A percentile compares a stretch with the other conserved stretches of the same genome.
Evolutionary conservation across 129 eudicot species (phyloP).

Genomic region (Flaveria linearis): DNA sequence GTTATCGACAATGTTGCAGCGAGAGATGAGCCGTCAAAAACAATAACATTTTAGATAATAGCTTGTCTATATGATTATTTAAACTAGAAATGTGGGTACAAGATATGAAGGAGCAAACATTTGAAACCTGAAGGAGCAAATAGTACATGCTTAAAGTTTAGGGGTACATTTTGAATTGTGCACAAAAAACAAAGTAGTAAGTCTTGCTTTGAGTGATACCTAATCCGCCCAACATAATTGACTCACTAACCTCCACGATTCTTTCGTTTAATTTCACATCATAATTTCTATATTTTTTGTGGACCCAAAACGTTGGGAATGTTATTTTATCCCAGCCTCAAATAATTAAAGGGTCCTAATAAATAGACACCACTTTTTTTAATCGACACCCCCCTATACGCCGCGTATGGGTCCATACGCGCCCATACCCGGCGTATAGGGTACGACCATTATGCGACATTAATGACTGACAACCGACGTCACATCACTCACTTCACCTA

Average conservation of each 20-base stretch:
- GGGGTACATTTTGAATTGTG: not conserved
- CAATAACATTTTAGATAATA: not conserved
- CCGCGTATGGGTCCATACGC: too few relatives aligned
- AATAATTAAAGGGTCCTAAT: conserved; percentile 5
- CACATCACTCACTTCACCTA: too few relatives aligned
- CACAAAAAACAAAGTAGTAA: not conserved
- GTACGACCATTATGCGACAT: too few relatives aligned
- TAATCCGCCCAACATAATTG: conserved; percentile 20
- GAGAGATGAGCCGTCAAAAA: not conserved
- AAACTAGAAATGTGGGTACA: not conserved
- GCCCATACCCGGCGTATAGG: too few relatives aligned
- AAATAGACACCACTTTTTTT: too few relatives aligned
- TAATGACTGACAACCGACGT: too few relatives aligned
- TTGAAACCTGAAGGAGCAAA: not conserved
- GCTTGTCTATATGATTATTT: not conserved
- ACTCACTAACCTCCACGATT: conserved; percentile 18
- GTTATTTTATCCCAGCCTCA: conserved; percentile 20
- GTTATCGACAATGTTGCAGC: not conserved
- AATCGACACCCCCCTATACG: too few relatives aligned
- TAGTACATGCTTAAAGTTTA: not conserved
- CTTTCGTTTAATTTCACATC: not conserved
- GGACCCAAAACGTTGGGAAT: not conserved
- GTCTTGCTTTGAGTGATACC: not conserved
- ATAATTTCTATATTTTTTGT: not conserved
- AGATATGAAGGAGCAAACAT: not conserved